phyloP scores from a whole-genome alignment of 164 flowering plant genomes.

The Dillenia suffruticosa region DNA sequence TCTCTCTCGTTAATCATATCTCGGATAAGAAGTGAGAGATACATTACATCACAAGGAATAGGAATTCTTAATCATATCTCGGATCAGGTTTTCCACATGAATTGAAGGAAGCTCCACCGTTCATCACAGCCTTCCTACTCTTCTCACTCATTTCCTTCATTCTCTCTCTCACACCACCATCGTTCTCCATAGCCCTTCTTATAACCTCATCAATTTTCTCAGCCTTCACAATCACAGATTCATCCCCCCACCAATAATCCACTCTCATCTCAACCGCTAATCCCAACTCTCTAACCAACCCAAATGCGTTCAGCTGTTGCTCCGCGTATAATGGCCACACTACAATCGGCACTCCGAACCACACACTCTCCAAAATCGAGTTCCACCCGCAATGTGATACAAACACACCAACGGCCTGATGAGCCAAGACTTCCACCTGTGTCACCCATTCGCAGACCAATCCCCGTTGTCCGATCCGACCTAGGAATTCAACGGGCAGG shows the following conservation, averaged over 20 bases:
- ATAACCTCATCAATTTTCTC: conserved; percentile 16
- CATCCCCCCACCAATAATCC: conserved; percentile 11
- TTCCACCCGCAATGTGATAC: conserved; percentile 49
- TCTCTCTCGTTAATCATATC: too few relatives aligned
- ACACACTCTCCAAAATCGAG: conserved; percentile 34
- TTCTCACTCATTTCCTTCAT: conserved; percentile 21
- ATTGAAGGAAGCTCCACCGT: conserved; percentile 33
- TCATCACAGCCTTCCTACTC: conserved; percentile 22
- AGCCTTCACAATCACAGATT: conserved; percentile 15
- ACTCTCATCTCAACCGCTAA: conserved; percentile 27
- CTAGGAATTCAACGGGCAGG: conserved; percentile 24
- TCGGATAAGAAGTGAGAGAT: too few relatives aligned
- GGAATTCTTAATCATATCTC: too few relatives aligned
- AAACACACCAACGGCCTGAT: conserved; percentile 26
- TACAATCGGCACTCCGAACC: conserved; percentile 34
- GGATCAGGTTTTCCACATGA: not conserved
- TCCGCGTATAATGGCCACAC: conserved; percentile 40
- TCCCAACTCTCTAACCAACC: conserved; percentile 30
- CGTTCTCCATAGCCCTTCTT: conserved; percentile 14
- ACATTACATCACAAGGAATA: too few relatives aligned
- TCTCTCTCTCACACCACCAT: conserved; percentile 26
- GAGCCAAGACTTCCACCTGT: conserved; percentile 24
- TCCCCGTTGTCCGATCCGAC: conserved; percentile 18
- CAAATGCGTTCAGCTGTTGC: conserved; percentile 35
- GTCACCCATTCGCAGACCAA: conserved; percentile 37